phyloP scores from a whole-genome alignment of 2,329 filamentous ascomycete species.

The Pestalotiopsis sp. region DNA sequence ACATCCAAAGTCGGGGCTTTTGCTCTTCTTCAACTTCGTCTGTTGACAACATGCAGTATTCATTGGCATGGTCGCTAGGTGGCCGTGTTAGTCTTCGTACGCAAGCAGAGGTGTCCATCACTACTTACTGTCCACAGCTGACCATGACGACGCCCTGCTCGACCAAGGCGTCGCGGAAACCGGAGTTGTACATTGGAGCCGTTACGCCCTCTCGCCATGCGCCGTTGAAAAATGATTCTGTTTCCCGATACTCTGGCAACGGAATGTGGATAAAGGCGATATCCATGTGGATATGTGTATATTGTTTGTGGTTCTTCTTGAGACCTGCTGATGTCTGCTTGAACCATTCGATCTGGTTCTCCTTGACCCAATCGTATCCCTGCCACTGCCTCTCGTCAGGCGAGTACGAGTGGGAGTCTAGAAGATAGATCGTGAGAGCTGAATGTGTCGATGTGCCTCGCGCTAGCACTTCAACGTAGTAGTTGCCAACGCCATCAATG shows the following conservation, averaged over 20 bases:
- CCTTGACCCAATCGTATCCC: slow-evolving; percentile 98
- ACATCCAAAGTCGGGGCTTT: slow-evolving; percentile 90
- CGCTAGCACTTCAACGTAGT: slow-evolving; percentile 86
- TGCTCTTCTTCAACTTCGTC: slow-evolving; percentile 44
- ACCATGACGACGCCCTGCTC: slow-evolving; percentile 85
- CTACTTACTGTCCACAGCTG: slow-evolving; percentile 82
- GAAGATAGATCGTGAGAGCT: slow-evolving; percentile 89
- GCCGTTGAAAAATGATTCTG: slow-evolving; percentile 64
- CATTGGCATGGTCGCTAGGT: slow-evolving; percentile 85
- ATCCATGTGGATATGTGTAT: slow-evolving; percentile 91
- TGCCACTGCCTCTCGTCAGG: slow-evolving; percentile 84
- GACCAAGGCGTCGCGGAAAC: slow-evolving; percentile 88
- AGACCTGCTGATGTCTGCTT: slow-evolving; percentile 73
- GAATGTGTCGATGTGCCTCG: slow-evolving; percentile 81
- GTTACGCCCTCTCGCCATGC: slow-evolving; percentile 83
- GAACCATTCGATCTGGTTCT: slow-evolving; percentile 95
- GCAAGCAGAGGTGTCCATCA: slow-evolving; percentile 15
- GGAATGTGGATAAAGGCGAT: slow-evolving; percentile 98
- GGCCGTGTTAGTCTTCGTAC: neutral
- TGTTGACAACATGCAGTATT: slow-evolving; percentile 81
- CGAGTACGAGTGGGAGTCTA: slow-evolving; percentile 91
- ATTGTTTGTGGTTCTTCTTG: slow-evolving; percentile 78
- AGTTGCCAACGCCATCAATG: slow-evolving; percentile 92
- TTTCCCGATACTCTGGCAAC: slow-evolving; percentile 79
- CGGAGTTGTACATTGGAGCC: slow-evolving; percentile 85